A percentile compares a stretch with the other conserved stretches of the same genome.
phyloP scores from a whole-genome alignment of 2,329 filamentous ascomycete species.

The Colletotrichum agaves region DNA sequence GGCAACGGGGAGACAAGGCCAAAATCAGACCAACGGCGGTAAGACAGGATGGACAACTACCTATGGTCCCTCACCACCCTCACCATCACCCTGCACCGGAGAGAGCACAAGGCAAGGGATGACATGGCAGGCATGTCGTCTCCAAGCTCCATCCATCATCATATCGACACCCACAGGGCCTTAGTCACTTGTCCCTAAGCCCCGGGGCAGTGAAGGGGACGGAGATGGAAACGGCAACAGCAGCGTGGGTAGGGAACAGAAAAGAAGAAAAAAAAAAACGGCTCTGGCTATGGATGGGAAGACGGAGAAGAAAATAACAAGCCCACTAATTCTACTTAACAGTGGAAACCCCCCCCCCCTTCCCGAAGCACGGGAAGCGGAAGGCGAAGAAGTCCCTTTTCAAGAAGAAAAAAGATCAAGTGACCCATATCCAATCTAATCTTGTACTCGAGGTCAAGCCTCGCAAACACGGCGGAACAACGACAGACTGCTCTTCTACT shows the following conservation, averaged over 20 bases:
- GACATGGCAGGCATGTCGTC: background rate
- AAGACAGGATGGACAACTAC: background rate
- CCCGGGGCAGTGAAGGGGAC: background rate
- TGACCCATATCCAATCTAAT: too few relatives aligned
- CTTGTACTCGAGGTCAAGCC: too few relatives aligned
- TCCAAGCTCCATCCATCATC: conserved; percentile 14
- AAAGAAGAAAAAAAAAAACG: conserved; percentile 15
- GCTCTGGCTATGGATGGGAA: background rate
- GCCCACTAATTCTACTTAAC: conserved; percentile 28
- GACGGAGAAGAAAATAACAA: conserved; percentile 1
- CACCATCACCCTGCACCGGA: background rate
- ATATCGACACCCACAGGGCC: conserved; percentile 12
- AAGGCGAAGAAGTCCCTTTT: background rate
- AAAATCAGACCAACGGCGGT: background rate
- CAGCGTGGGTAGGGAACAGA: conserved; percentile 18
- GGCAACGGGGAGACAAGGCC: background rate
- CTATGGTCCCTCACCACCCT: background rate
- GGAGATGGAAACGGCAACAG: conserved; percentile 4
- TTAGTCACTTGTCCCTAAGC: background rate
- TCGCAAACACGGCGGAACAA: too few relatives aligned
- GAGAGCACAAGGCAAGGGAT: background rate
- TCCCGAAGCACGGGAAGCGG: conserved; percentile 9
- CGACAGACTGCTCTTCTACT: too few relatives aligned
- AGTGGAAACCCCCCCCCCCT: conserved; percentile 15
- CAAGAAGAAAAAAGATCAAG: too few relatives aligned